These are phyloP conservation scores for Porogramme epimiltina DNA, from an alignment of 1,284 basidiomycete species.

Conservation along the genomic window DNA sequence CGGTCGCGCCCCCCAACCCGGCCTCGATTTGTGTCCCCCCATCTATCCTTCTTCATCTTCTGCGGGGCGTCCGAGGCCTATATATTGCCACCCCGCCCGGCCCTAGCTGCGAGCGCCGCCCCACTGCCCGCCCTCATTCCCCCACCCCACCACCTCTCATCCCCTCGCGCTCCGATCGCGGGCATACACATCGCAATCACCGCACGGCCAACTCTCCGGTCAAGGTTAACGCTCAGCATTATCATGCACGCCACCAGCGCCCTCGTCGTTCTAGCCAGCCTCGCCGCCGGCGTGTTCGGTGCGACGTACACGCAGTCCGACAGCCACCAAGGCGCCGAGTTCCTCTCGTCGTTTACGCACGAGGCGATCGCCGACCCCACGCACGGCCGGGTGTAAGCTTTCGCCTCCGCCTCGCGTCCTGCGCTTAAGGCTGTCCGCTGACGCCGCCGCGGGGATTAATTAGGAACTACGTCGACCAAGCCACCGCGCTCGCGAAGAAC, in stretches of 20 bases:
- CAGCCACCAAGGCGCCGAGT: constrained; percentile 45
- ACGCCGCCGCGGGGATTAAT: background rate
- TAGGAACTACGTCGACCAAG: constrained; percentile 36
- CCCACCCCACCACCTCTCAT: too few species aligned
- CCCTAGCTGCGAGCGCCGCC: too few species aligned
- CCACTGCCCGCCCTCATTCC: too few species aligned
- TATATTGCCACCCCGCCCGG: too few species aligned
- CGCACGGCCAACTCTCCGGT: too few species aligned
- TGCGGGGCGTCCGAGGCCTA: too few species aligned
- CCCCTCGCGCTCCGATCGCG: too few species aligned
- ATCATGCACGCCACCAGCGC: background rate
- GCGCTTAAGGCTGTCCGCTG: background rate
- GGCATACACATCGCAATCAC: too few species aligned
- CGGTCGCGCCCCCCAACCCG: too few species aligned
- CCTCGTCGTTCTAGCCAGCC: constrained; percentile 8
- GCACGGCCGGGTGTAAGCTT: constrained; percentile 56
- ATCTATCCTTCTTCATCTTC: too few species aligned
- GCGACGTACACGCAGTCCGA: constrained; percentile 44
- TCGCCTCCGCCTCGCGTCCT: background rate
- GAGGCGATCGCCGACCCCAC: constrained; percentile 57
- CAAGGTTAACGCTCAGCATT: background rate
- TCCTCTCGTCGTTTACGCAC: constrained; percentile 49
- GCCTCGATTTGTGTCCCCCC: too few species aligned
- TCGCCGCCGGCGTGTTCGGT: constrained; percentile 16
- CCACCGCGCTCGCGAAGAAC: constrained; percentile 31